Conservation (phyloP, 2,329 filamentous ascomycete species). For the Ceratocystiopsis brevicomis region DNA sequence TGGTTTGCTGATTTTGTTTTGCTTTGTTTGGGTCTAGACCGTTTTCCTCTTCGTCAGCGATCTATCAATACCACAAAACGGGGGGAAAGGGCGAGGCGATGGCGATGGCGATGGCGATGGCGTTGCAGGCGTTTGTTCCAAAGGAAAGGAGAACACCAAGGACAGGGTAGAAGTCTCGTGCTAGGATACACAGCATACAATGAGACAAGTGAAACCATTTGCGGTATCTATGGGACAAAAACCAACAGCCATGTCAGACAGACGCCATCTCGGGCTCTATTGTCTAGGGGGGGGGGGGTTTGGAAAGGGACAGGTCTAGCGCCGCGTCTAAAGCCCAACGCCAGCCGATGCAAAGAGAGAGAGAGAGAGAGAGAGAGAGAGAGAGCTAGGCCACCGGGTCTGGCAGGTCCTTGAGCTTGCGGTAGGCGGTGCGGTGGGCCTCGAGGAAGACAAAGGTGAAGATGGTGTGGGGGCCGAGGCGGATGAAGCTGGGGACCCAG, state of each 20-base stretch:
- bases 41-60: too few species aligned
- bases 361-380: too few species aligned
- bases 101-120: too few species aligned
- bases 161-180: too few species aligned
- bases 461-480: slow-evolving; percentile 61
- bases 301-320: too few species aligned
- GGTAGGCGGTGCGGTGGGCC: slow-evolving; percentile 65
- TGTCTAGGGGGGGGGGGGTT: too few species aligned
- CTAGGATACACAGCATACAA: neutral
- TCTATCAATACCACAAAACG: too few species aligned
- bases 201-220: neutral
- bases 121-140: too few species aligned
- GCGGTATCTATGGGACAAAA: neutral
- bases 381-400: slow-evolving; percentile 8
- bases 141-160: too few species aligned
- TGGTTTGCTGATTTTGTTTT: neutral
- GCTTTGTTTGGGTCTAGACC: neutral
- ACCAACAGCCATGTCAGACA: neutral
- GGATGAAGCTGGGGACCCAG: slow-evolving; percentile 61
- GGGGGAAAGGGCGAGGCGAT: too few species aligned
- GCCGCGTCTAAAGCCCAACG: too few species aligned
- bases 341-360: too few species aligned
- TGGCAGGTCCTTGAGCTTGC: slow-evolving; percentile 28
- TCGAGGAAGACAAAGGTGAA: slow-evolving; percentile 76
- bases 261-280: neutral